Evolutionary conservation across 805 yeast genomes (phyloP), one percentile per base, ranked within the genome.

Genomic region (Candida montana): DNA sequence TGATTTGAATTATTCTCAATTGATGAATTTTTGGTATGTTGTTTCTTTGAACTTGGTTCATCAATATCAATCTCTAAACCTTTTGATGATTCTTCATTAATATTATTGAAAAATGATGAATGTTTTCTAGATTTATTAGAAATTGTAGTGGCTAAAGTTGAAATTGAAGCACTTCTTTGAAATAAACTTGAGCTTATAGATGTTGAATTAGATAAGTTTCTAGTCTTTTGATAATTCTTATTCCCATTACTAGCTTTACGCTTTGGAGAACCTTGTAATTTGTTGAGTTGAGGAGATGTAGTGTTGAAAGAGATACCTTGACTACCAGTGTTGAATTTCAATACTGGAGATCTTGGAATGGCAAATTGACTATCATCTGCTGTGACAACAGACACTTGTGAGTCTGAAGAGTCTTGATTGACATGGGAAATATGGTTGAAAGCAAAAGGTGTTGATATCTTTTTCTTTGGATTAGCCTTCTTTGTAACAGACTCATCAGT

Each of bases 391-490:
- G n/a, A n/a, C n/a, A n/a, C n/a, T n/a, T n/a, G n/a, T n/a, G n/a
- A n/a, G n/a, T n/a, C n/a, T n/a, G n/a, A n/a, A n/a, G n/a, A n/a
- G 1, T 50, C 49, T 13, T 57, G 54, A 38, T 64, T 65, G 7
- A 68, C 62, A 42, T 67, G 72, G 8, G 68, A 62, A 17, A 67
- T 63, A 49, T 67, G 72, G 16, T 61, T 64, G 45, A 67, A 67
- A 4, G 51, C 64, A 42, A 58, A 67, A 2, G 72, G 72, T 2
- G 64, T 59, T 1, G 69, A 64, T 11, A 67, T 66, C 39, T 55
- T 59, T 5, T 44, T 41, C 37, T 47, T 47, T 4, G 34, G 33
- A 37, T 30, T 41, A 48, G 20, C 33, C n/a, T 26, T 18, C 16
- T 8, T 30, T 34, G 2, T 21, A 17, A 24, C 28, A 40, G n/a